A percentile compares a stretch with the other conserved stretches of the same genome.
Evolutionary conservation across 1,139 yeast genomes (phyloP).

Genomic region (Yamadazyma pseudoaaseri): DNA sequence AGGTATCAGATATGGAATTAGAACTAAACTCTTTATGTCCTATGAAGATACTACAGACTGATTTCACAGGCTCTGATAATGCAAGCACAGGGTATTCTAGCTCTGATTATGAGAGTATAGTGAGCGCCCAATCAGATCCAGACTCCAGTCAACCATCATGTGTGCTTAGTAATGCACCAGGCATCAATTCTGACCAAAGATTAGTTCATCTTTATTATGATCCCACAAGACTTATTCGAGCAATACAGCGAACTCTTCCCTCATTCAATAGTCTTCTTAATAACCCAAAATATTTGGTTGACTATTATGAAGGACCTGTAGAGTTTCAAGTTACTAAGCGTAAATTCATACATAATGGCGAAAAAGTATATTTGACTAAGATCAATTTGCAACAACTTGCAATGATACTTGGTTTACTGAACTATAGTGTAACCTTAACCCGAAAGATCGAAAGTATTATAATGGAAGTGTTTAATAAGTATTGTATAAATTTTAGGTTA

Average conservation of each 20-base stretch:
- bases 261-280: background rate
- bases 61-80: background rate
- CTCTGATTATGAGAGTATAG: too few relatives aligned
- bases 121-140: too few relatives aligned
- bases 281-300: constrained; percentile 1
- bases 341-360: background rate
- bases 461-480: constrained; percentile 50
- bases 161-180: too few relatives aligned
- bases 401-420: constrained; percentile 19
- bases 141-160: too few relatives aligned
- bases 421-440: constrained; percentile 23
- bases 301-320: background rate
- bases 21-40: background rate
- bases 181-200: background rate
- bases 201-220: constrained; percentile 1
- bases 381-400: constrained; percentile 12
- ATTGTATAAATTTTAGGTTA: constrained; percentile 47
- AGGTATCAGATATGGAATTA: background rate
- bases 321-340: background rate
- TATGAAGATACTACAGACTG: background rate
- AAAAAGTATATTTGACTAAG: constrained; percentile 5
- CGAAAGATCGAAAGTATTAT: constrained; percentile 52
- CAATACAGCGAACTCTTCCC: background rate
- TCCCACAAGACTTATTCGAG: background rate
- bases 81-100: background rate